Evolutionary conservation across 2,329 filamentous ascomycete genomes (phyloP).

Genomic region (Paecilomyces fulvus): DNA sequence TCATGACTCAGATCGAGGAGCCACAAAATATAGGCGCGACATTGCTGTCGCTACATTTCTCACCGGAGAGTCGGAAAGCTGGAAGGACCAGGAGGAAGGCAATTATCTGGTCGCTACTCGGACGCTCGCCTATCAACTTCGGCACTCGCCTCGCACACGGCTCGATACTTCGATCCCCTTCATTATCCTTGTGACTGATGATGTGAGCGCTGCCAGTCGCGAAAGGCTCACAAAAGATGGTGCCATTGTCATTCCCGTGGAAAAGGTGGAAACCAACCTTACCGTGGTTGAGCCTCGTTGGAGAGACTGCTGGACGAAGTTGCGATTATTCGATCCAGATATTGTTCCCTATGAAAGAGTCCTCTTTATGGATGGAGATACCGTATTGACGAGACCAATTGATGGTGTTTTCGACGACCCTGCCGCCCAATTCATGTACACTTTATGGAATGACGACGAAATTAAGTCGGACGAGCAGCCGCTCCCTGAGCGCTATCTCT

Average conservation of each 20-base stretch:
- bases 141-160: slow-evolving; percentile 30
- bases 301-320: slow-evolving; percentile 38
- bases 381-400: slow-evolving; percentile 25
- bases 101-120: slow-evolving; percentile 33
- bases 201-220: slow-evolving; percentile 22
- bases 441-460: not conserved
- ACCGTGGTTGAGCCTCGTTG: slow-evolving; percentile 19
- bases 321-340: slow-evolving; percentile 29
- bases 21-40: not conserved
- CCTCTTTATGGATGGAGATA: slow-evolving; percentile 40
- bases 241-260: slow-evolving; percentile 29
- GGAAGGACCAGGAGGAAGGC: slow-evolving; percentile 18
- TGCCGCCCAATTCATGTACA: slow-evolving; percentile 1
- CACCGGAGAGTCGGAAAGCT: slow-evolving; percentile 17
- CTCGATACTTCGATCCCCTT: slow-evolving; percentile 25
- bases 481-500: slow-evolving; percentile 3
- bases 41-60: slow-evolving; percentile 28
- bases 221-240: slow-evolving; percentile 29
- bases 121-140: slow-evolving; percentile 34
- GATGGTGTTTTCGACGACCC: slow-evolving; percentile 32
- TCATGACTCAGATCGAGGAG: not conserved
- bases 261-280: slow-evolving; percentile 28
- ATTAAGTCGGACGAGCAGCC: slow-evolving; percentile 1
- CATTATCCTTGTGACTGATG: slow-evolving; percentile 29
- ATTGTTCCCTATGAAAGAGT: slow-evolving; percentile 34